Percentiles rank a stretch among this genome's conserved stretches.
Conservation (phyloP, 192 early-diverging fungal genomes). For the Coemansia aciculifera region DNA sequence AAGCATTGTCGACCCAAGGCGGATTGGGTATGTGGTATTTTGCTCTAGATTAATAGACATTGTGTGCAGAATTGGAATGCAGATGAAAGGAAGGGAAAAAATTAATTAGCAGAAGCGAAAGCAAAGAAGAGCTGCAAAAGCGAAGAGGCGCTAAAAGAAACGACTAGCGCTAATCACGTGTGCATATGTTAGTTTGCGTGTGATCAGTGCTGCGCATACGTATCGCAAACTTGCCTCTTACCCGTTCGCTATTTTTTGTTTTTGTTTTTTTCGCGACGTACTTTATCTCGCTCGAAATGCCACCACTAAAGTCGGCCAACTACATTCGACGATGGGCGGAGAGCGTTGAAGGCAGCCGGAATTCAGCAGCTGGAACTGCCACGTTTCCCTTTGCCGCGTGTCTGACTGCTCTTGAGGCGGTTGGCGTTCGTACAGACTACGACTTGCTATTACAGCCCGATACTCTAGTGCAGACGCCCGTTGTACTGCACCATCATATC, state of each 20-base stretch:
- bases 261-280: neutral
- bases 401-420: slow-evolving; percentile 24
- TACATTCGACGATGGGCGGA: slow-evolving; percentile 28
- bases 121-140: neutral
- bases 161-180: neutral
- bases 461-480: slow-evolving; percentile 25
- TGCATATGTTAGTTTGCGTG: neutral
- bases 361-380: neutral
- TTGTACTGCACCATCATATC: slow-evolving; percentile 29
- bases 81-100: neutral
- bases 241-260: neutral
- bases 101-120: neutral
- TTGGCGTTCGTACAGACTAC: slow-evolving; percentile 44
- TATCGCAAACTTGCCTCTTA: neutral
- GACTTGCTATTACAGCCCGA: slow-evolving; percentile 46
- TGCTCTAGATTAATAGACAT: slow-evolving; percentile 54
- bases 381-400: slow-evolving; percentile 20
- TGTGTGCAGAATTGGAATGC: slow-evolving; percentile 3
- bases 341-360: neutral
- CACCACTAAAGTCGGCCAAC: slow-evolving; percentile 23
- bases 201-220: neutral
- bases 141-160: neutral
- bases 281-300: slow-evolving; percentile 20
- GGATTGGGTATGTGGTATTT: slow-evolving; percentile 35
- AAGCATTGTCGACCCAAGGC: slow-evolving; percentile 24